A percentile compares a stretch with the other conserved stretches of the same genome.
Evolutionary conservation across 768 basidiomycete genomes (phyloP).

Genomic region (Tricholoma sp.): DNA sequence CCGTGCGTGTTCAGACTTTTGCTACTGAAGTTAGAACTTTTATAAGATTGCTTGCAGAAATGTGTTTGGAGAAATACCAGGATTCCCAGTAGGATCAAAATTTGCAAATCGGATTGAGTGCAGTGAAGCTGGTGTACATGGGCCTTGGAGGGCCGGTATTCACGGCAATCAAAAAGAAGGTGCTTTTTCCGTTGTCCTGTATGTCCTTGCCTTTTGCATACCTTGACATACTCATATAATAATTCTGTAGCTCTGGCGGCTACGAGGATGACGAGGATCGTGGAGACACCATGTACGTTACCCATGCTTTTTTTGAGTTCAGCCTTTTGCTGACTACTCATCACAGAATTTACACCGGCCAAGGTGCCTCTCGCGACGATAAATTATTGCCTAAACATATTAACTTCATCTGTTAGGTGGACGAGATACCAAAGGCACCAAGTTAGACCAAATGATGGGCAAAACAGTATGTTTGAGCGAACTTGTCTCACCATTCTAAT

Average conservation of each 20-base stretch:
- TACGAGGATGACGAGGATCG: conserved; percentile 37
- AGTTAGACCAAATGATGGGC: conserved; percentile 8
- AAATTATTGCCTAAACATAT: not conserved
- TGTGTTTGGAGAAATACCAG: conserved; percentile 26
- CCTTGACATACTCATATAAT: not conserved
- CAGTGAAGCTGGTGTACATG: conserved; percentile 27
- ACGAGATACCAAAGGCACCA: conserved; percentile 7
- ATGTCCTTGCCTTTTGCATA: not conserved
- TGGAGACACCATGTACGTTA: conserved; percentile 30
- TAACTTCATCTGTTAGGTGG: conserved; percentile 11
- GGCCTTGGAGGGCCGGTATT: conserved; percentile 30
- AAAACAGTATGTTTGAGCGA: conserved; percentile 10
- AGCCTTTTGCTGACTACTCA: not conserved
- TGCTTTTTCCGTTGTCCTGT: conserved; percentile 37
- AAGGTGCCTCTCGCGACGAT: conserved; percentile 8
- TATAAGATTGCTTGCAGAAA: conserved; percentile 10
- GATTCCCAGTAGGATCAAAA: conserved; percentile 12
- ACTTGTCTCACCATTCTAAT: not conserved
- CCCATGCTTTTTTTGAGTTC: not conserved
- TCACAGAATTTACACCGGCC: conserved; percentile 17
- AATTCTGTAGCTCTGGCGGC: conserved; percentile 23
- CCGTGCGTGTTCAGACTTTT: not conserved
- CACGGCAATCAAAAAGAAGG: conserved; percentile 25
- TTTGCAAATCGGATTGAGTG: conserved; percentile 21
- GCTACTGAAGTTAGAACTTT: not conserved